Percentiles rank a stretch among this genome's conserved stretches.
Evolutionary conservation across 192 early-diverging fungal species (phyloP).

Genomic region (Helicostylum pulchrum): DNA sequence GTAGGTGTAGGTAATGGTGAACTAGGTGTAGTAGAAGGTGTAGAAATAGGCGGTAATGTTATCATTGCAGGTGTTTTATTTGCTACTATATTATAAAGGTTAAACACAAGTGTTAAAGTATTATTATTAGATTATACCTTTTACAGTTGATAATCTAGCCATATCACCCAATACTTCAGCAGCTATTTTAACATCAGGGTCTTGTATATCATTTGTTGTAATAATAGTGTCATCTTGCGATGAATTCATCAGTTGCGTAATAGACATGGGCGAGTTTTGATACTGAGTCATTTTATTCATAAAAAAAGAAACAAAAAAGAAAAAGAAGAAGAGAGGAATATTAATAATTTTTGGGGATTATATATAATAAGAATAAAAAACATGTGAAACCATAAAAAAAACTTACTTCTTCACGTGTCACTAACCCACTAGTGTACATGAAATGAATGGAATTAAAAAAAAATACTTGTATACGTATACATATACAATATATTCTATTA

Average conservation of each 20-base stretch:
- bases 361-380: slow-evolving; percentile 11
- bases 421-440: not conserved
- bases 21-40: slow-evolving; percentile 24
- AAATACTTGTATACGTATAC: too few relatives aligned
- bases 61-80: not conserved
- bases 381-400: slow-evolving; percentile 20
- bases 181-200: slow-evolving; percentile 36
- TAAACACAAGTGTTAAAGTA: too few relatives aligned
- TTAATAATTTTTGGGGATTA: slow-evolving; percentile 2
- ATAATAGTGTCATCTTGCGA: not conserved
- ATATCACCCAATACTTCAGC: slow-evolving; percentile 32
- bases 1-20: slow-evolving; percentile 22
- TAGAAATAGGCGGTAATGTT: slow-evolving; percentile 13
- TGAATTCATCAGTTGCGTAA: slow-evolving; percentile 22
- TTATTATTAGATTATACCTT: not conserved
- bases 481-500: too few relatives aligned
- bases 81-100: not conserved
- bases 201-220: slow-evolving; percentile 14
- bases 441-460: too few relatives aligned
- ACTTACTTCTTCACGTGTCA: slow-evolving; percentile 14
- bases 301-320: slow-evolving; percentile 11
- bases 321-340: not conserved
- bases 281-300: not conserved
- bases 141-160: slow-evolving; percentile 10
- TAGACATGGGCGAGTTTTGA: slow-evolving; percentile 22